These are phyloP conservation scores for Penicillium brasilianum DNA, from an alignment of 2,329 filamentous ascomycete genomes.

Conservation along the genomic window DNA sequence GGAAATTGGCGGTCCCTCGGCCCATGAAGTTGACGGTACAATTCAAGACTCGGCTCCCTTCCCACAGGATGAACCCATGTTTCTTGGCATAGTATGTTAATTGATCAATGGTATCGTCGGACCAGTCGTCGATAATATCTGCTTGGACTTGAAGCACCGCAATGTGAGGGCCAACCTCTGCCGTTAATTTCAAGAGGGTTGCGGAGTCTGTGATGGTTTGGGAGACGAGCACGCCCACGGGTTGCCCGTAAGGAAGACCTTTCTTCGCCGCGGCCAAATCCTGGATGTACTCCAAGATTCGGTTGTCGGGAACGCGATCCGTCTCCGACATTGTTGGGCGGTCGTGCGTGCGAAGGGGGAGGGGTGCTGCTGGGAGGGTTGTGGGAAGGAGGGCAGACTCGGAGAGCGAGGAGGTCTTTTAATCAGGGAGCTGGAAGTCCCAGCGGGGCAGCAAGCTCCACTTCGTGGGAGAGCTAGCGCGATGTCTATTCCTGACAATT, in stretches of 20 bases:
- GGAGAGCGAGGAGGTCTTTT: slow-evolving; percentile 12
- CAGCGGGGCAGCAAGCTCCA: slow-evolving; percentile 27
- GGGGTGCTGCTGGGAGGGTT: slow-evolving; percentile 1
- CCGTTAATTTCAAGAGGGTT: slow-evolving; percentile 60
- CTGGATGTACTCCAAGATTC: slow-evolving; percentile 45
- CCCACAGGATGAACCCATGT: slow-evolving; percentile 49
- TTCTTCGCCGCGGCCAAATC: slow-evolving; percentile 41
- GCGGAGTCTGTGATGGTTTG: slow-evolving; percentile 63
- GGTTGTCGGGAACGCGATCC: slow-evolving; percentile 36
- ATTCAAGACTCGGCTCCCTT: slow-evolving; percentile 48
- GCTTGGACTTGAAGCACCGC: slow-evolving; percentile 66
- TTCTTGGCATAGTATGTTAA: slow-evolving; percentile 43
- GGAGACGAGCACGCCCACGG: slow-evolving; percentile 56
- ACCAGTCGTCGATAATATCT: slow-evolving; percentile 67
- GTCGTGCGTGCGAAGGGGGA: neutral
- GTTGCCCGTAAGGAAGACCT: slow-evolving; percentile 44
- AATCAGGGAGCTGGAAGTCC: slow-evolving; percentile 14
- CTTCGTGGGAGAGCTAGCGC: slow-evolving; percentile 19
- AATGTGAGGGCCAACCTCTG: slow-evolving; percentile 65
- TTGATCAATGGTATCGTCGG: slow-evolving; percentile 56
- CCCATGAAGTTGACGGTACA: slow-evolving; percentile 40
- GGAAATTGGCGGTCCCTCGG: slow-evolving; percentile 33
- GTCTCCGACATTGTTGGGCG: slow-evolving; percentile 27
- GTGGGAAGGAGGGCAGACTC: slow-evolving; percentile 10
- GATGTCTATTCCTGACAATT: slow-evolving; percentile 23